A percentile compares a stretch with the other conserved stretches of the same genome.
phyloP scores from a whole-genome alignment of 352 stramenopile genomes.

The Blastocystis sp. region DNA sequence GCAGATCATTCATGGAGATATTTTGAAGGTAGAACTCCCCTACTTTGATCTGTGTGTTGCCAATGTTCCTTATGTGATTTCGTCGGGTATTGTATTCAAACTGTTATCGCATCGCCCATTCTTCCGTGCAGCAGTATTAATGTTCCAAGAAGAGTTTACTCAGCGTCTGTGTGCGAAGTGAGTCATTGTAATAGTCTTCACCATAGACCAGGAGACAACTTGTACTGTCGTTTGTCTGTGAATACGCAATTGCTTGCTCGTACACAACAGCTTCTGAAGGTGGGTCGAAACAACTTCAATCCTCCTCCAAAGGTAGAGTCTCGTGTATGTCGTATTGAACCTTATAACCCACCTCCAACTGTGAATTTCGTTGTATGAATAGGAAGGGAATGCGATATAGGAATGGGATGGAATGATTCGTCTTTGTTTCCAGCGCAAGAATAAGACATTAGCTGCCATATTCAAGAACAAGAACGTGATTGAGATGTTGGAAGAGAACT shows the following conservation, averaged over 20 bases:
- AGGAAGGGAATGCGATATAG: slow-evolving; percentile 36
- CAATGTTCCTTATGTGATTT: slow-evolving; percentile 98
- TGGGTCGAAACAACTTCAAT: slow-evolving; percentile 96
- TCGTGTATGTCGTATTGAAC: slow-evolving; percentile 89
- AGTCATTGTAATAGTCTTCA: background rate
- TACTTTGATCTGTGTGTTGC: slow-evolving; percentile 99
- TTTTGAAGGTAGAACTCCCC: slow-evolving; percentile 94
- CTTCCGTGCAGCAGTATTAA: slow-evolving; percentile 96
- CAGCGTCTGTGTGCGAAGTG: slow-evolving; percentile 89
- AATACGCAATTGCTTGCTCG: slow-evolving; percentile 97
- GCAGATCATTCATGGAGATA: slow-evolving; percentile 95
- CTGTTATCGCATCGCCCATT: slow-evolving; percentile 89
- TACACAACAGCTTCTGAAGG: slow-evolving; percentile 94
- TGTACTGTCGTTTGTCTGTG: slow-evolving; percentile 95
- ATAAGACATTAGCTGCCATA: slow-evolving; percentile 92
- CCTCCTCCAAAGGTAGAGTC: slow-evolving; percentile 91
- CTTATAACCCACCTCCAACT: slow-evolving; percentile 89
- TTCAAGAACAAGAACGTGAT: slow-evolving; percentile 91
- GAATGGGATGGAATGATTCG: slow-evolving; percentile 99
- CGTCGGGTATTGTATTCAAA: slow-evolving; percentile 95
- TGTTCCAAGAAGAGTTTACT: slow-evolving; percentile 98
- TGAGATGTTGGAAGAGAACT: slow-evolving; percentile 88
- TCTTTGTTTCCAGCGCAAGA: slow-evolving; percentile 98
- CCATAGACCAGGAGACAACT: slow-evolving; percentile 79
- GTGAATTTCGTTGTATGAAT: slow-evolving; percentile 97